These are phyloP conservation scores for Apiospora hydei DNA, from an alignment of 2,329 filamentous ascomycete genomes.

Conservation along the genomic window DNA sequence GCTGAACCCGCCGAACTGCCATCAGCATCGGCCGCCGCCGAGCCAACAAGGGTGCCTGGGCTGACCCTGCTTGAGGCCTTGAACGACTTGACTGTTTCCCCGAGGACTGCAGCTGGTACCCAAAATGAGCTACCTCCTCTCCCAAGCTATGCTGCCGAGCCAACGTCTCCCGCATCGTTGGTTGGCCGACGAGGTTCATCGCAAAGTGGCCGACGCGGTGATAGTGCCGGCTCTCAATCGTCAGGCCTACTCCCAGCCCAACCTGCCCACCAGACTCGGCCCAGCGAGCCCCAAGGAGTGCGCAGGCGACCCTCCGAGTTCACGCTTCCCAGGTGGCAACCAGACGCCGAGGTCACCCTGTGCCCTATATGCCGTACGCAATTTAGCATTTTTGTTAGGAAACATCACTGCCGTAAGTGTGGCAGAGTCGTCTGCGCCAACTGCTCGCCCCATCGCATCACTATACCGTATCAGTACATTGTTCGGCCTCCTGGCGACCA, in stretches of 20 bases:
- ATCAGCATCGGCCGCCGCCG: background rate
- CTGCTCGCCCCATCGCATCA: conserved; percentile 94
- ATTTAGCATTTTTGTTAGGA: conserved; percentile 86
- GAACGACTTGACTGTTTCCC: conserved; percentile 1
- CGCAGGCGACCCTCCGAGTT: conserved; percentile 47
- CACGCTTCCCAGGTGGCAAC: conserved; percentile 82
- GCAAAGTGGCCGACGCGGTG: background rate
- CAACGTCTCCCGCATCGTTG: background rate
- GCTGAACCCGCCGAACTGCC: background rate
- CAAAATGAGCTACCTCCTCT: conserved; percentile 1
- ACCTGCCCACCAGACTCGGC: background rate
- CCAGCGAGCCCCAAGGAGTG: background rate
- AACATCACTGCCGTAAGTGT: conserved; percentile 96
- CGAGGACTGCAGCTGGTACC: background rate
- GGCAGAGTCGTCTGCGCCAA: conserved; percentile 88
- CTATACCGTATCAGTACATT: conserved; percentile 91
- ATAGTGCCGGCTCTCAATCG: background rate
- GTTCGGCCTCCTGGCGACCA: conserved; percentile 72
- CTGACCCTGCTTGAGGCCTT: conserved; percentile 10
- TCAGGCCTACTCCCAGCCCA: background rate
- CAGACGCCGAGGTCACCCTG: conserved; percentile 79
- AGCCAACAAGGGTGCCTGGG: background rate
- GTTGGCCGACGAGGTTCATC: background rate
- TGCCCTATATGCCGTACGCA: conserved; percentile 84
- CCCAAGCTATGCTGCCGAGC: background rate